Conservation (phyloP, 192 early-diverging fungal genomes). For the Phlyctochytrium arcticum region DNA sequence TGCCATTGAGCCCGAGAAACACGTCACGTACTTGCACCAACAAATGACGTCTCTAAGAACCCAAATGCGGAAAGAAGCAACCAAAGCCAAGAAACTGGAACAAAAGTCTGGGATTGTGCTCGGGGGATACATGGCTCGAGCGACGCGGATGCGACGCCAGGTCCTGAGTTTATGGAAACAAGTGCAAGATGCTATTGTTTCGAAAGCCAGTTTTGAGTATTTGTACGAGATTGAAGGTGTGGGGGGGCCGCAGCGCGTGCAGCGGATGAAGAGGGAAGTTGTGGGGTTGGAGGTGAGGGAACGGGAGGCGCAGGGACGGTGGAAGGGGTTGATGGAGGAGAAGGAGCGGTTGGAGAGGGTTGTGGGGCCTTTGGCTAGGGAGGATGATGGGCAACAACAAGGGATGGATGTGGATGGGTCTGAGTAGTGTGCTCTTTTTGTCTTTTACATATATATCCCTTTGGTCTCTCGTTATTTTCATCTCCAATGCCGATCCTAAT, state of each 20-base stretch:
- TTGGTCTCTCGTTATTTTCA: no score
- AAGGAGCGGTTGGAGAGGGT: constrained; percentile 41
- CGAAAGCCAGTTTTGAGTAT: constrained; percentile 24
- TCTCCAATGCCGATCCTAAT: no score
- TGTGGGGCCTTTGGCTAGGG: no score
- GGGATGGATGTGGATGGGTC: neutral
- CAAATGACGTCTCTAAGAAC: neutral
- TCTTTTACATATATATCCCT: no score
- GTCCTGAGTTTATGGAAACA: constrained; percentile 16
- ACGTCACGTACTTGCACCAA: neutral
- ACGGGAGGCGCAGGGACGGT: constrained; percentile 62
- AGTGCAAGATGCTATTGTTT: constrained; percentile 15
- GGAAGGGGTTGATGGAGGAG: constrained; percentile 54
- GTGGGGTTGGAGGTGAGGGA: constrained; percentile 45
- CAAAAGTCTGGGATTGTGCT: constrained; percentile 72
- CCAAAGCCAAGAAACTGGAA: constrained; percentile 78
- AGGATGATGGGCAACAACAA: no score
- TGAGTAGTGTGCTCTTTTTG: no score
- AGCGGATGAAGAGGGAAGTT: constrained; percentile 53
- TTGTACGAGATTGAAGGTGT: constrained; percentile 30
- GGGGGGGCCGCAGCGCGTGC: constrained; percentile 44
- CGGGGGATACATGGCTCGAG: constrained; percentile 79
- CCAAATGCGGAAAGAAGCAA: constrained; percentile 69
- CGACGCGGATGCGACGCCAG: constrained; percentile 59
- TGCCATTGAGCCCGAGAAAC: neutral